Conservation (phyloP, 2,329 filamentous ascomycete genomes). For the Aspergillus costaricaensis region DNA sequence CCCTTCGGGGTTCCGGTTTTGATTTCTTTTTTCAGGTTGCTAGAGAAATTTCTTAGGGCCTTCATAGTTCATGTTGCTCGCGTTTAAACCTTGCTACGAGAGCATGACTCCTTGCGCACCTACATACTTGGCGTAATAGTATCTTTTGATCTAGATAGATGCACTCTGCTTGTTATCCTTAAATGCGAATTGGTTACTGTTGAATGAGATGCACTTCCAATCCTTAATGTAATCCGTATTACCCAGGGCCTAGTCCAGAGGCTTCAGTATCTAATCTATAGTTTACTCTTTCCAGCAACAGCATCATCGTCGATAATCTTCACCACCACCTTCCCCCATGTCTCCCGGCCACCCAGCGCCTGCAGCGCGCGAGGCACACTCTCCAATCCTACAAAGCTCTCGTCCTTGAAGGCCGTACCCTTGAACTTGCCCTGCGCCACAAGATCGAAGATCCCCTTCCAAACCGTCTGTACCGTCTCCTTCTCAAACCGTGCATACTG, state of each 20-base stretch:
- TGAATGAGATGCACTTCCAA: not conserved
- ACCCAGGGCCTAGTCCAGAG: not conserved
- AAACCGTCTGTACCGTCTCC: constrained; percentile 70
- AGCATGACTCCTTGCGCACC: constrained; percentile 51
- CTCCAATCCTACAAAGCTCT: constrained; percentile 80
- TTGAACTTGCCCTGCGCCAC: constrained; percentile 76
- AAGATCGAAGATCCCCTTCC: constrained; percentile 77
- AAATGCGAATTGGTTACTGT: not conserved
- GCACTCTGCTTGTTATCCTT: not conserved
- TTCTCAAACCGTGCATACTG: constrained; percentile 74
- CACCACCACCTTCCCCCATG: constrained; percentile 96
- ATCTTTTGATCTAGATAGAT: not conserved
- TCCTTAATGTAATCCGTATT: not conserved
- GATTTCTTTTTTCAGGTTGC: constrained; percentile 32
- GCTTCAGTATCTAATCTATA: constrained; percentile 25
- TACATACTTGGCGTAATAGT: constrained; percentile 28
- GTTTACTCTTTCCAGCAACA: constrained; percentile 44
- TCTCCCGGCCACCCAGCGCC: constrained; percentile 76
- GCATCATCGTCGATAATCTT: constrained; percentile 74
- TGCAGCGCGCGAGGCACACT: constrained; percentile 73
- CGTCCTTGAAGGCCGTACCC: constrained; percentile 80
- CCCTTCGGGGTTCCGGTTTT: constrained; percentile 15
- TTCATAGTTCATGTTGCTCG: constrained; percentile 50
- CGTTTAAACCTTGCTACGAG: constrained; percentile 36
- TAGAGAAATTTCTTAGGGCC: constrained; percentile 42